Evolutionary conservation across 495 filamentous ascomycete species (phyloP), one percentile per base, ranked within the genome.

Genomic region (Physcia stellaris): DNA sequence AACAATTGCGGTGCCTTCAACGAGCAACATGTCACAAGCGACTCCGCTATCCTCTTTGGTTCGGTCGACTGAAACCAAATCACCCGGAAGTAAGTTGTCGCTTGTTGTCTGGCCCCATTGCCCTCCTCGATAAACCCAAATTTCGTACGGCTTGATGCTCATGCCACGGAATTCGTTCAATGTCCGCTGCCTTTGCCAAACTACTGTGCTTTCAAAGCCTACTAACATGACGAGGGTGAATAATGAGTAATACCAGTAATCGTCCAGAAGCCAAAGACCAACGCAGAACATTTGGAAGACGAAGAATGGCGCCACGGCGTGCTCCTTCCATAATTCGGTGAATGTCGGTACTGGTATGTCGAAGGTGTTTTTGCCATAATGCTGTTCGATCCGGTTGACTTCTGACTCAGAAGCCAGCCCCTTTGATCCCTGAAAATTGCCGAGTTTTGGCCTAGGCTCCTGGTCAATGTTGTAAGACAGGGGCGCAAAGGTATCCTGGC

Each of bases 171-270:
- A 99, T 57, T 99, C 90, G 50, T 69, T 88, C 46, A 99, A 57
- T n/a, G 90, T 96, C 41, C 87, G 73, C 67, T 99, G 90, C 42
- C 90, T 77, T 64, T 99, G 90, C 90, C 90, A 99, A 9, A 99
- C 90, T 13, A 99, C 90, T 6, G 90, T 99, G 58, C 87, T 94
- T 65, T 99, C 90, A 54, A 99, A 99, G 32, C 73, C 80, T 43
- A 96, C 80, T 24, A 99, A 76, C 90, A 96, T 96, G 64, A 95
- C 88, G 16, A 96, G 76, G 2, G 90, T 96, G 54, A 99, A 99
- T 10, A 99, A 70, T 43, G 90, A 99, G 58, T 96, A 99, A 63
- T 99, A 99, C 90, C 90, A 99, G 62, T 95, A 96, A 62, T 99
- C 90, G 58, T 99, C 90, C 58, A 99, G 58, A 79, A 95, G 84